Conservation (phyloP, 768 basidiomycete species). For the Mycena haematopus region DNA sequence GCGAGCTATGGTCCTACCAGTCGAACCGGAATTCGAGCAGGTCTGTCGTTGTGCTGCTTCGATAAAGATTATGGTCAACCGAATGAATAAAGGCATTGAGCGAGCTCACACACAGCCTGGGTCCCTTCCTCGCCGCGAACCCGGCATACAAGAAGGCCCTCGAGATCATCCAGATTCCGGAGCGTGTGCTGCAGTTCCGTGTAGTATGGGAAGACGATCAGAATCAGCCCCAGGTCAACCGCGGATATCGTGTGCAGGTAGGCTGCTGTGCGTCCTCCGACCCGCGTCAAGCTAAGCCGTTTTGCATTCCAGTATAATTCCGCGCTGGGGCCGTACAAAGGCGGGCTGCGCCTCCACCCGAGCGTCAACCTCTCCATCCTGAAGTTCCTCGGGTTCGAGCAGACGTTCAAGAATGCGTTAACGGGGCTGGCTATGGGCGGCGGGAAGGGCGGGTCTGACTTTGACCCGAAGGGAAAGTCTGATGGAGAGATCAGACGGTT, state of each 20-base stretch:
- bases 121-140: constrained; percentile 67
- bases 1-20: constrained; percentile 52
- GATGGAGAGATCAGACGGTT: constrained; percentile 77
- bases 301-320: constrained; percentile 82
- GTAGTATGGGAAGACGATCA: constrained; percentile 81
- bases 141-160: constrained; percentile 74
- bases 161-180: constrained; percentile 64
- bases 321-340: constrained; percentile 80
- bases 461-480: constrained; percentile 83
- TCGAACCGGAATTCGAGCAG: constrained; percentile 77
- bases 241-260: constrained; percentile 77
- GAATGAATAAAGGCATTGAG: constrained; percentile 54
- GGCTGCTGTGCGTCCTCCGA: background rate
- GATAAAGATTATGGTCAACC: no score
- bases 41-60: constrained; percentile 32
- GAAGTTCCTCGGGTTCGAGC: constrained; percentile 86
- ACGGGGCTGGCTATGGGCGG: constrained; percentile 81
- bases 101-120: constrained; percentile 70
- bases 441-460: constrained; percentile 81
- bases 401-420: constrained; percentile 82
- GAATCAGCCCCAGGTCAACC: constrained; percentile 69
- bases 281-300: background rate
- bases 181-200: constrained; percentile 70
- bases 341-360: constrained; percentile 79
- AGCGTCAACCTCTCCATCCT: constrained; percentile 83